Evolutionary conservation across 2,329 filamentous ascomycete genomes (phyloP).

Genomic region (Fusarium subglutinans): DNA sequence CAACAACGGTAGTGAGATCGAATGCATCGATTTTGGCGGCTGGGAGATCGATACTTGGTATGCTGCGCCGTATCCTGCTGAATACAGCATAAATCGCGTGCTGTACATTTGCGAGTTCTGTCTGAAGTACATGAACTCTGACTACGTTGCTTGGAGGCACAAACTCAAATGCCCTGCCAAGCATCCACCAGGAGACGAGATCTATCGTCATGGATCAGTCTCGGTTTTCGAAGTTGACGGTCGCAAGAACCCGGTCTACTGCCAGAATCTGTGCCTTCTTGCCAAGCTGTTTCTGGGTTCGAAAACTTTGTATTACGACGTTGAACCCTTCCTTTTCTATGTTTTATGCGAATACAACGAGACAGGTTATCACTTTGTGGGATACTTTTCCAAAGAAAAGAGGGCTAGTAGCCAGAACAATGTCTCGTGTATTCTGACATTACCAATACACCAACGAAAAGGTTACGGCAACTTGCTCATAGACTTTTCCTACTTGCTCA

Average conservation of each 20-base stretch:
- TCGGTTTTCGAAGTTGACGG: slow-evolving; percentile 99
- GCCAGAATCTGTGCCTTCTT: slow-evolving; percentile 94
- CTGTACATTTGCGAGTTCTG: slow-evolving; percentile 99
- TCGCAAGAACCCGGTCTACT: slow-evolving; percentile 97
- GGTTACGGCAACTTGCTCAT: slow-evolving; percentile 97
- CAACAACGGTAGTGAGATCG: slow-evolving; percentile 94
- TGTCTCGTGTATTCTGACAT: slow-evolving; percentile 94
- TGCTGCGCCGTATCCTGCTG: slow-evolving; percentile 95
- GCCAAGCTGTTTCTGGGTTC: slow-evolving; percentile 98
- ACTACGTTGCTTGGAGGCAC: slow-evolving; percentile 97
- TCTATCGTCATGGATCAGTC: slow-evolving; percentile 89
- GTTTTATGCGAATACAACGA: slow-evolving; percentile 95
- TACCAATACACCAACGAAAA: slow-evolving; percentile 96
- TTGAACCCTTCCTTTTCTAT: slow-evolving; percentile 96
- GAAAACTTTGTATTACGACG: slow-evolving; percentile 97
- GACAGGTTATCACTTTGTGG: slow-evolving; percentile 92
- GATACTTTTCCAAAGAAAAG: slow-evolving; percentile 99
- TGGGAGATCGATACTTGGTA: slow-evolving; percentile 99
- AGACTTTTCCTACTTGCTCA: slow-evolving; percentile 97
- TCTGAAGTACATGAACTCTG: slow-evolving; percentile 99
- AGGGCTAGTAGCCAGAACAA: slow-evolving; percentile 94
- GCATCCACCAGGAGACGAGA: slow-evolving; percentile 96
- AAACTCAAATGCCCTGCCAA: slow-evolving; percentile 97
- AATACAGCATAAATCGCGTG: slow-evolving; percentile 95
- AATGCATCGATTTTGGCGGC: slow-evolving; percentile 97